Evolutionary conservation across 2,329 filamentous ascomycete species (phyloP), one percentile per base, ranked within the genome.

Genomic region (Ophiostoma sp.): DNA sequence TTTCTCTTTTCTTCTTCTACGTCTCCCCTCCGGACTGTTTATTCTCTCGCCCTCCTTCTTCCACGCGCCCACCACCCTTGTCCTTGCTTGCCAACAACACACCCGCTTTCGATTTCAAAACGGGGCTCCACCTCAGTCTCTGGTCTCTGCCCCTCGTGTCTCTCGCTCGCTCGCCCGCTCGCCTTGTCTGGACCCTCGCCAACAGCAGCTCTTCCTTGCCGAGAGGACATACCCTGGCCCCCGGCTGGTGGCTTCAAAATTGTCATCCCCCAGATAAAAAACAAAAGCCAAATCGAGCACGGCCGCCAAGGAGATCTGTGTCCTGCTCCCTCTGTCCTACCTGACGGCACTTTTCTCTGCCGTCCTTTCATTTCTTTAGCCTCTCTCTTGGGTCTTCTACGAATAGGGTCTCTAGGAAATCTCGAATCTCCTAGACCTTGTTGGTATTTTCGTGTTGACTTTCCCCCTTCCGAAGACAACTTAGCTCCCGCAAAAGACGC

Each of bases 401-500:
- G 42, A 48, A 48, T 48, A 48, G 42, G 42, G 42, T 4, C 55
- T n/a, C 33, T 66, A 48, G 15, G 42, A 15, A 3, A 64, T 39
- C 31, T 63, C 31, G 9, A 42, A 22, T 9, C 31, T 52, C 8
- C 17, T 25, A 28, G 22, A 28, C 61, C 55, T 63, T 28, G 28
- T 17, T 68, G 59, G 25, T 45, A 36, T 25, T 61, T 61, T 33
- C 63, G 71, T 73, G 57, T 70, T 25, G 68, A 59, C 50, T 70
- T 3, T 19, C 17, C 57, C 66, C 42, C 17, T 42, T 48, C 25
- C 25, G 7, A 33, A 5, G 42, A 70, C 69, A 66, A 59, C 59
- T 33, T 36, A 25, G n/a, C 33, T 64, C 57, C 36, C 39, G 36
- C 48, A 66, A 75, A 79, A 81, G 79, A 81, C 81, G 80, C 81